Conservation (phyloP, 305 asterid species). For the Solanum hybrid region DNA sequence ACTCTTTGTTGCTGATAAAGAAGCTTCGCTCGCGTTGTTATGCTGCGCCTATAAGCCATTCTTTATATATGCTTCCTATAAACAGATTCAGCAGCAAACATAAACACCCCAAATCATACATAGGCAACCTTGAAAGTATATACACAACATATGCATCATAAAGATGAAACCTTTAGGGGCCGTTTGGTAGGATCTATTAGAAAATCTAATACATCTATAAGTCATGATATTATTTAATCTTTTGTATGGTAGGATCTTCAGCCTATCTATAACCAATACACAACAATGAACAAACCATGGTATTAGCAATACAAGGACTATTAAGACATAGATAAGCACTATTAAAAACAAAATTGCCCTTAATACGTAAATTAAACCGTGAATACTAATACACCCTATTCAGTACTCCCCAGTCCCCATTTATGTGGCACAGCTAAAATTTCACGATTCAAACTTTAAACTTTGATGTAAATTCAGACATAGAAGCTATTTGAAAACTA, state of each 20-base stretch:
- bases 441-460: neutral
- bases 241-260: neutral
- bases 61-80: slow-evolving; percentile 8
- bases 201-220: neutral
- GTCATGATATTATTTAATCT: too few species aligned
- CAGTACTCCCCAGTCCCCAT: neutral
- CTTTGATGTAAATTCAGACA: neutral
- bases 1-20: slow-evolving; percentile 52
- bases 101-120: neutral
- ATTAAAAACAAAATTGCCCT: neutral
- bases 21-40: slow-evolving; percentile 46
- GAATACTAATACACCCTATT: neutral
- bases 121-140: neutral
- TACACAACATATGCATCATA: neutral
- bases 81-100: neutral
- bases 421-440: neutral
- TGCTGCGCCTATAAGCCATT: slow-evolving; percentile 69
- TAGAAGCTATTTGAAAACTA: neutral
- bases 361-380: neutral
- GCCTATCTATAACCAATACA: neutral
- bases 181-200: neutral
- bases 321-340: neutral
- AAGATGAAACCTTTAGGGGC: neutral
- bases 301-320: neutral
- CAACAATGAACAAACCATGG: neutral